Evolutionary conservation across 176 grass and related monocot species (phyloP).

Genomic region (Melocanna baccifera): DNA sequence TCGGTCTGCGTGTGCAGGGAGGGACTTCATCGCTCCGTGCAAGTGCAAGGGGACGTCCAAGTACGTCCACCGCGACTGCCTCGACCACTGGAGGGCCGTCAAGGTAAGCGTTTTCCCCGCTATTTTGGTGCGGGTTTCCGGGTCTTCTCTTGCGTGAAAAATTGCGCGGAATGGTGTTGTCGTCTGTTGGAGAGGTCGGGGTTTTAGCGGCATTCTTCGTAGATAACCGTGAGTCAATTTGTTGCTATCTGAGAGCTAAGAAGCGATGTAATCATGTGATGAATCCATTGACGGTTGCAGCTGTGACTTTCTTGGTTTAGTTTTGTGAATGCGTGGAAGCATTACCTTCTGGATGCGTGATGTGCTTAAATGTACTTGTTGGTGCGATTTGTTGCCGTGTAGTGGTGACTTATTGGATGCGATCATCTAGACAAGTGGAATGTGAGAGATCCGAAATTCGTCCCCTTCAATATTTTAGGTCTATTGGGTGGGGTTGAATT

Average conservation of each 20-base stretch:
- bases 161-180: not conserved
- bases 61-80: conserved; percentile 97
- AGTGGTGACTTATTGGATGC: not conserved
- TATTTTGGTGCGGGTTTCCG: too few relatives aligned
- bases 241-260: not conserved
- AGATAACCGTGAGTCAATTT: too few relatives aligned
- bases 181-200: not conserved
- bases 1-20: conserved; percentile 48
- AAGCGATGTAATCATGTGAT: not conserved
- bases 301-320: not conserved
- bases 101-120: conserved; percentile 38
- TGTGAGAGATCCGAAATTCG: not conserved
- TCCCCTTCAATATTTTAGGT: too few relatives aligned
- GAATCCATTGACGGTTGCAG: not conserved
- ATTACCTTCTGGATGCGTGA: not conserved
- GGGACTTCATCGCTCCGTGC: conserved; percentile 99
- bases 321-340: not conserved
- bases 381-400: not conserved
- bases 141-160: not conserved
- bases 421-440: not conserved
- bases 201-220: not conserved
- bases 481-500: not conserved
- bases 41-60: conserved; percentile 98
- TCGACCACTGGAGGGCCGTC: conserved; percentile 94
- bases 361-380: not conserved